Base-by-base conservation (phyloP, 768 basidiomycete species). In the Naganishia randhawae region DNA sequence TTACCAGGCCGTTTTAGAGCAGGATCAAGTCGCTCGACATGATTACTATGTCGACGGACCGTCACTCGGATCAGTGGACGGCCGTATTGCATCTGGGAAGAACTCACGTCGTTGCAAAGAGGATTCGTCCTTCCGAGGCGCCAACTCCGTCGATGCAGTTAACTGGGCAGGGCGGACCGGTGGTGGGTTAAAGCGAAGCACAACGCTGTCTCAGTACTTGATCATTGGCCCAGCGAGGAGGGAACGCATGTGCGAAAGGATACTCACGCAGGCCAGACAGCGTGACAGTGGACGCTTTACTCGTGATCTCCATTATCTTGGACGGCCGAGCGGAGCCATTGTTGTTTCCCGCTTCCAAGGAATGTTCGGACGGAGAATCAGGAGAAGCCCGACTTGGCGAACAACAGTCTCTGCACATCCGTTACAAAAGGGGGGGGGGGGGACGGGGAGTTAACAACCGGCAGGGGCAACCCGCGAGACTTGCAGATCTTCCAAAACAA, bases 1-100 rank as follows among this genome's bases (percentile, higher is more conserved):
- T 89, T 88, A 19, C 92, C 92, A 6, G 92, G 91, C 63, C 92
- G 88, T n/a, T 88, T 89, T 13, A 95, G 85, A 0, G 92, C 92
- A 4, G 91, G 90, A 73, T 95, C 92, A 0, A 95, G 85, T 37
- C 88, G 86, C 73, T 93, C 90, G n/a, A 92, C 83, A 75, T 94
- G 92, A 79, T 94, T 94, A 0, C 90, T 91, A 72, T 16, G 48
- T 27, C 50, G 16, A 0, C 35, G 32, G 2, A 37, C n/a, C 54
- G 25, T 10, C 1, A 25, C 29, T 19, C n/a, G 25, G 10, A 29
- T 27, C 45, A 25, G 33, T 17, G 4, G 4, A 27, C 37, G 11
- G 25, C 22, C 4, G 11, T 22, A 8, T 14, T 25, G 8, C 1
- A 22, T 42, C 4, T 3, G 3, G 1, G 37, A 1, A 16, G n/a